Percentiles rank a stretch among this genome's conserved stretches.
Evolutionary conservation across 805 yeast species (phyloP).

Genomic region (Yarrowia divulgata): DNA sequence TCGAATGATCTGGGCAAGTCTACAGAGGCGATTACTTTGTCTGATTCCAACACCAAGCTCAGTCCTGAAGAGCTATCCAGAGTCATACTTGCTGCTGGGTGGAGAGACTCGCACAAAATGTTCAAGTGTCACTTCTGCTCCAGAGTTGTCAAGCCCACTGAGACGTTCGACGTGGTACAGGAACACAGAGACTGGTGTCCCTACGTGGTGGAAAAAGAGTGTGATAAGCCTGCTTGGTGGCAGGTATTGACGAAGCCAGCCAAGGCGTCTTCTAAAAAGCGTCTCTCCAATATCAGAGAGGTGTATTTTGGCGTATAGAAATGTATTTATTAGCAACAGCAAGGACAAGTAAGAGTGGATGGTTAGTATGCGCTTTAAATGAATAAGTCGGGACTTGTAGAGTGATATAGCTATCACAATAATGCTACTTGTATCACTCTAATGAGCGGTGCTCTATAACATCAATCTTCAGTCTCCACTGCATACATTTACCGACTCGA

Average conservation of each 20-base stretch:
- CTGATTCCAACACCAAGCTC: background rate
- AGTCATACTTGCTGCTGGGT: constrained; percentile 8
- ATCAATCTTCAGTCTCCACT: too few relatives aligned
- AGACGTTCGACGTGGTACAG: background rate
- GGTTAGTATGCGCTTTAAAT: too few relatives aligned
- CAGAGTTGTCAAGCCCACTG: background rate
- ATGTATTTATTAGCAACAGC: constrained; percentile 3
- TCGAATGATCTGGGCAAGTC: background rate
- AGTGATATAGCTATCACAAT: too few relatives aligned
- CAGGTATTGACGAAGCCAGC: background rate
- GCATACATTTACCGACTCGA: too few relatives aligned
- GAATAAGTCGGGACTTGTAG: too few relatives aligned
- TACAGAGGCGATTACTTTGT: background rate
- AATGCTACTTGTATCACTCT: too few relatives aligned
- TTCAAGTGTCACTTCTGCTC: constrained; percentile 15
- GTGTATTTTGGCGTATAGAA: constrained; percentile 25
- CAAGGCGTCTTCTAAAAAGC: constrained; percentile 19
- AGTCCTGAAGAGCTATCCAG: background rate
- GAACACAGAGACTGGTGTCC: constrained; percentile 36
- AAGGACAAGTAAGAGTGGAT: too few relatives aligned
- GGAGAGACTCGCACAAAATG: background rate
- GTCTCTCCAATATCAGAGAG: constrained; percentile 23
- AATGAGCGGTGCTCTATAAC: too few relatives aligned
- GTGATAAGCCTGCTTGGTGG: constrained; percentile 17
- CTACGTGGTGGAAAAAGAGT: constrained; percentile 19